phyloP scores from a whole-genome alignment of 164 flowering plant genomes.

The Taxillus chinensis region DNA sequence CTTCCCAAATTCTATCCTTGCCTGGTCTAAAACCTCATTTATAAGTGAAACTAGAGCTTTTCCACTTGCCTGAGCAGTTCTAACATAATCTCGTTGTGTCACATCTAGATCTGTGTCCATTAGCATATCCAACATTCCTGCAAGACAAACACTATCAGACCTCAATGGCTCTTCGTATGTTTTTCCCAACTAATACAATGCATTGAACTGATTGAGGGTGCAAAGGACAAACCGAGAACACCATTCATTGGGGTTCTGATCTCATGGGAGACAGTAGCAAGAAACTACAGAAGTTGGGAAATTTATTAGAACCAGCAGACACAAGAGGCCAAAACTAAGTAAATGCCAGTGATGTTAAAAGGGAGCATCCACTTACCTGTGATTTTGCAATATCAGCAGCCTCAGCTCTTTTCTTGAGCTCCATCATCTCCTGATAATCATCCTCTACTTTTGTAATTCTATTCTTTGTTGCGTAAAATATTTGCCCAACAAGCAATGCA shows the following conservation, averaged over 20 bases:
- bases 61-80: conserved; percentile 90
- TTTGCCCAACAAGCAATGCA: conserved; percentile 60
- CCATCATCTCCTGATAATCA: conserved; percentile 66
- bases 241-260: conserved; percentile 99
- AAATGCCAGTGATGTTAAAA: background rate
- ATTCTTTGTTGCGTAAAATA: conserved; percentile 66
- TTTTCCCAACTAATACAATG: no score
- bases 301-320: background rate
- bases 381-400: conserved; percentile 93
- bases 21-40: conserved; percentile 91
- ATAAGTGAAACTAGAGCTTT: conserved; percentile 82
- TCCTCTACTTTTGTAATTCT: conserved; percentile 78
- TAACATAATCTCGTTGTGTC: conserved; percentile 83
- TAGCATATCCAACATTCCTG: conserved; percentile 95
- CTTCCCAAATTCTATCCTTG: conserved; percentile 91
- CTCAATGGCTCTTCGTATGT: no score
- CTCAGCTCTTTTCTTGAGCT: conserved; percentile 75
- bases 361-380: conserved; percentile 22
- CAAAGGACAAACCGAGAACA: conserved; percentile 61
- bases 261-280: conserved; percentile 97
- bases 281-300: conserved; percentile 50
- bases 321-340: background rate
- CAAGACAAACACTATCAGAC: conserved; percentile 1
- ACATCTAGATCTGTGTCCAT: conserved; percentile 86
- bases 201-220: no score